Percentiles rank a stretch among this genome's conserved stretches.
Evolutionary conservation across 371 early-diverging fungal genomes (phyloP).

Genomic region (Vairimorpha necatrix): DNA sequence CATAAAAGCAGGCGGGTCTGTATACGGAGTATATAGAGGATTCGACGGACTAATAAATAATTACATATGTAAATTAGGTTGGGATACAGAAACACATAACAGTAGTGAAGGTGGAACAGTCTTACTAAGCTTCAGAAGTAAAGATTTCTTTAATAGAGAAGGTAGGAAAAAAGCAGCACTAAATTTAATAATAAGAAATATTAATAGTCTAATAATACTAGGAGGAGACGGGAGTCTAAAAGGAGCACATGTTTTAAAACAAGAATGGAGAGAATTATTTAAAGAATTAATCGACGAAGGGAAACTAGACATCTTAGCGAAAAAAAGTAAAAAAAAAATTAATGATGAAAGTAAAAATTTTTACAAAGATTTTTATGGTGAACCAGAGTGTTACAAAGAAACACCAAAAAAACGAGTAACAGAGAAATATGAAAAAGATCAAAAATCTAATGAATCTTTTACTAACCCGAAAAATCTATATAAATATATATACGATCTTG

Average conservation of each 20-base stretch:
- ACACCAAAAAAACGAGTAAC: neutral
- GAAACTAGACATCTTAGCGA: neutral
- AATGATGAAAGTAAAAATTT: slow-evolving; percentile 62
- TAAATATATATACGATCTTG: slow-evolving; percentile 66
- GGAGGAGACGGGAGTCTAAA: slow-evolving; percentile 97
- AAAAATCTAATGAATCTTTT: neutral
- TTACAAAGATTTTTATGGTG: slow-evolving; percentile 24
- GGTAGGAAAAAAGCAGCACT: slow-evolving; percentile 78
- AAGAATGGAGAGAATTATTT: slow-evolving; percentile 79
- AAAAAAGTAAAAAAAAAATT: neutral
- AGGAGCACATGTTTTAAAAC: slow-evolving; percentile 82
- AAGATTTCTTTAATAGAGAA: slow-evolving; percentile 73
- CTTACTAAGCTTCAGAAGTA: slow-evolving; percentile 86
- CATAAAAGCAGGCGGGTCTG: slow-evolving; percentile 51
- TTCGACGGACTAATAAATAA: slow-evolving; percentile 91
- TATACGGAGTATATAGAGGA: slow-evolving; percentile 74
- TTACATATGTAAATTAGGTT: slow-evolving; percentile 76
- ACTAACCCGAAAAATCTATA: neutral
- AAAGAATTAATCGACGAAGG: slow-evolving; percentile 69
- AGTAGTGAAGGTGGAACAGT: slow-evolving; percentile 83
- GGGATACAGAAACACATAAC: slow-evolving; percentile 79
- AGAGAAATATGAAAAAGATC: slow-evolving; percentile 9
- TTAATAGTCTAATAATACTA: slow-evolving; percentile 85
- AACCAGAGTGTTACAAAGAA: slow-evolving; percentile 33
- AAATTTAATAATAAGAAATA: slow-evolving; percentile 79